phyloP scores from a whole-genome alignment of 352 stramenopile genomes.

The Thraustotheca clavata region DNA sequence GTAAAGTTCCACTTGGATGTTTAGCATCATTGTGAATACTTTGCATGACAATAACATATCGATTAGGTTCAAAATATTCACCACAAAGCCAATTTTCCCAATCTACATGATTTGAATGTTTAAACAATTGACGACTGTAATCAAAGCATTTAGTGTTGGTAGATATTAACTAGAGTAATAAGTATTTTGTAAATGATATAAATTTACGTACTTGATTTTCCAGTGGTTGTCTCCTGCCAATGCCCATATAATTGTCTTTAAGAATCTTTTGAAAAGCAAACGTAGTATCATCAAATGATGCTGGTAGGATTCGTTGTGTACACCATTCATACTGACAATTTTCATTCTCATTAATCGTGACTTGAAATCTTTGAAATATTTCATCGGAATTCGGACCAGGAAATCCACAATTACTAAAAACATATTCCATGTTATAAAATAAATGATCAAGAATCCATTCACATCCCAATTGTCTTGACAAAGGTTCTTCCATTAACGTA shows the following conservation, averaged over 20 bases:
- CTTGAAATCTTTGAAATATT: not conserved
- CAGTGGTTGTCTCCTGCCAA: not conserved
- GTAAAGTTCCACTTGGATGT: not conserved
- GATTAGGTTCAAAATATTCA: not conserved
- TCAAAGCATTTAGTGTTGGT: not conserved
- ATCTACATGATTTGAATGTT: not conserved
- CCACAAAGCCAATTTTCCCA: conserved; percentile 5
- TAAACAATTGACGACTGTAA: not conserved
- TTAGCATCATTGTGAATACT: not conserved
- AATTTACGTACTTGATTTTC: not conserved
- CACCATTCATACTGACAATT: not conserved
- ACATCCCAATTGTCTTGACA: not conserved
- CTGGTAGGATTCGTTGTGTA: not conserved
- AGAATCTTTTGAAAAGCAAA: not conserved
- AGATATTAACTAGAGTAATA: not conserved
- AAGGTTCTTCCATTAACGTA: not conserved
- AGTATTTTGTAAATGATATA: not conserved
- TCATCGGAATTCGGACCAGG: not conserved
- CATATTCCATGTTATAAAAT: not conserved
- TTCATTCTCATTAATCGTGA: not conserved
- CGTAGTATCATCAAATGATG: not conserved
- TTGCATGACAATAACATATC: not conserved
- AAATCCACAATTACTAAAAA: not conserved
- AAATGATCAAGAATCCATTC: not conserved
- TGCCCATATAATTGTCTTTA: not conserved